A percentile compares a stretch with the other conserved stretches of the same genome.
Evolutionary conservation across 2,329 filamentous ascomycete species (phyloP).

Genomic region (Fusarium drepaniforme): DNA sequence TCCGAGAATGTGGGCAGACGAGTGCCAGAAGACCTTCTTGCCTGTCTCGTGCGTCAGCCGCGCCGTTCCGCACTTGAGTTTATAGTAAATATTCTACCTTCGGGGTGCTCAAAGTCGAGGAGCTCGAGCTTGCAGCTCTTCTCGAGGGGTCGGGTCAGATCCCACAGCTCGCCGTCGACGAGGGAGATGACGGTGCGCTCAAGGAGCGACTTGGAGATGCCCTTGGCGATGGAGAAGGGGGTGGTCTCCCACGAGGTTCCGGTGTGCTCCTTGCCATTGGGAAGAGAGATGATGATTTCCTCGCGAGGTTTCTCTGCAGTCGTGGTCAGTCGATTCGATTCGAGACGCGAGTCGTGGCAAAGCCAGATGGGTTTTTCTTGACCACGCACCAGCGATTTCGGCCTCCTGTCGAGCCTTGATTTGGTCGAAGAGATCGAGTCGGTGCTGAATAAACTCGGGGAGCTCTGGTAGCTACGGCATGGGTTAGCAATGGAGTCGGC

Average conservation of each 20-base stretch:
- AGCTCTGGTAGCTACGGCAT: conserved; percentile 54
- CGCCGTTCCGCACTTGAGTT: background rate
- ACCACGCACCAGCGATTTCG: conserved; percentile 66
- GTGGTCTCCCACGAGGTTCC: conserved; percentile 94
- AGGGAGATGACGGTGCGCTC: conserved; percentile 89
- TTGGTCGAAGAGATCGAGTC: conserved; percentile 88
- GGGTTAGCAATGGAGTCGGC: conserved; percentile 35
- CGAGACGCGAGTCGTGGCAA: conserved; percentile 5
- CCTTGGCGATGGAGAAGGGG: conserved; percentile 80
- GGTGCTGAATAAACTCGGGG: conserved; percentile 85
- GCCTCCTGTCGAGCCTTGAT: conserved; percentile 87
- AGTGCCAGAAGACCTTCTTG: conserved; percentile 98
- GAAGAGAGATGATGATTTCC: conserved; percentile 79
- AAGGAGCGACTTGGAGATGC: conserved; percentile 86
- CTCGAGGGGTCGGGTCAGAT: conserved; percentile 91
- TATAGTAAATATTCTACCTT: conserved; percentile 42
- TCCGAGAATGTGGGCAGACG: conserved; percentile 93
- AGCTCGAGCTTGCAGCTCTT: conserved; percentile 87
- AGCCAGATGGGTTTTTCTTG: conserved; percentile 3
- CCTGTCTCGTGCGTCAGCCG: conserved; percentile 57
- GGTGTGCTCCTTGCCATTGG: conserved; percentile 76
- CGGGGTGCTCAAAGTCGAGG: conserved; percentile 77
- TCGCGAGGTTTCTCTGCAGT: conserved; percentile 75
- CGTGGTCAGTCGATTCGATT: conserved; percentile 38
- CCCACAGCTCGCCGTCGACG: conserved; percentile 90